A percentile compares a stretch with the other conserved stretches of the same genome.
Evolutionary conservation across 2,329 filamentous ascomycete genomes (phyloP).

Genomic region (Byssoonygena ceratinophila): DNA sequence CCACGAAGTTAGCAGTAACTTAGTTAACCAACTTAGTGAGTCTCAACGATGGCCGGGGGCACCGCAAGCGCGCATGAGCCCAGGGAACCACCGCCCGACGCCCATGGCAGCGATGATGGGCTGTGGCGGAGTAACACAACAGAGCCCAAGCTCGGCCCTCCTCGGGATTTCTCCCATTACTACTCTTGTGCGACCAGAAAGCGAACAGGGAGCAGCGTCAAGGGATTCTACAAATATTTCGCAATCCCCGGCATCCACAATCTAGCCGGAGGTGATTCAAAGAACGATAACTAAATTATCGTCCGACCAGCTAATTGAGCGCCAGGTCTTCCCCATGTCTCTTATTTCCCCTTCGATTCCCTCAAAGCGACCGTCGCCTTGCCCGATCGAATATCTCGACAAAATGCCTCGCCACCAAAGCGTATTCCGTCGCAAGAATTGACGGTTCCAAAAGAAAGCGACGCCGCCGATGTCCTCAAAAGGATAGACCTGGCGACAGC

Average conservation of each 20-base stretch:
- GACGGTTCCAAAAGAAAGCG: conserved; percentile 58
- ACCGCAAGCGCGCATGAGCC: neutral
- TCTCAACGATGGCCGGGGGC: neutral
- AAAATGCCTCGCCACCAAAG: conserved; percentile 24
- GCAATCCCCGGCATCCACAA: conserved; percentile 51
- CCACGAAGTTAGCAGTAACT: too few relatives aligned
- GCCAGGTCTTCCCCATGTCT: conserved; percentile 67
- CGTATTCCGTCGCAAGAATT: conserved; percentile 43
- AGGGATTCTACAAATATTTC: conserved; percentile 81
- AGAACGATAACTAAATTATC: neutral
- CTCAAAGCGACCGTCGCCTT: conserved; percentile 70
- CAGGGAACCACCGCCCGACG: neutral
- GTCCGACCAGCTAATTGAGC: neutral
- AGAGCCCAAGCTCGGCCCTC: conserved; percentile 25
- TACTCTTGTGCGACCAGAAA: conserved; percentile 59
- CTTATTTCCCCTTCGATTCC: conserved; percentile 83
- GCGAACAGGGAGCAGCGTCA: conserved; percentile 57
- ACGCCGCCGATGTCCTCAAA: conserved; percentile 48
- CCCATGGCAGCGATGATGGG: neutral
- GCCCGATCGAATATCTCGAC: conserved; percentile 59
- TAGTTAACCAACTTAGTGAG: neutral
- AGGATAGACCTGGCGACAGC: conserved; percentile 74
- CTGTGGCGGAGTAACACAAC: neutral
- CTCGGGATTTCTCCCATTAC: conserved; percentile 69
- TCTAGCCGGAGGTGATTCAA: conserved; percentile 45